Conservation (phyloP, 2,329 filamentous ascomycete genomes). For the Exophiala sideris region DNA sequence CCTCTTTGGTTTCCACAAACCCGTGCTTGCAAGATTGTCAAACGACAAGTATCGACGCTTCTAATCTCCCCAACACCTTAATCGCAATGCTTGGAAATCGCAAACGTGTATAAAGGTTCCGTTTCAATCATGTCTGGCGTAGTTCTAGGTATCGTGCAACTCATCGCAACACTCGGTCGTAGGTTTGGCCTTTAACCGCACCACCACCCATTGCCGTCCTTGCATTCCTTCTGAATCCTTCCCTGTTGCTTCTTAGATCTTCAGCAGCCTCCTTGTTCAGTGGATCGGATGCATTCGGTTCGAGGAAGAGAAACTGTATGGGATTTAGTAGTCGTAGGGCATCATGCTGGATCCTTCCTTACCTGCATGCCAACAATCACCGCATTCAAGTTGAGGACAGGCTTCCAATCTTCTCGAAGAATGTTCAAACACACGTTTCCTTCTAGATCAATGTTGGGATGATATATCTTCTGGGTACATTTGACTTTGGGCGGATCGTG, state of each 20-base stretch:
- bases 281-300: constrained; percentile 96
- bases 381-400: constrained; percentile 91
- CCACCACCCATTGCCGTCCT: constrained; percentile 79
- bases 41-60: not conserved
- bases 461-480: constrained; percentile 97
- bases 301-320: constrained; percentile 84
- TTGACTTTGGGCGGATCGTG: constrained; percentile 97
- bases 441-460: constrained; percentile 96
- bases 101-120: constrained; percentile 1
- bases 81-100: constrained; percentile 6
- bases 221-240: constrained; percentile 89
- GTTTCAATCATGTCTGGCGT: constrained; percentile 8
- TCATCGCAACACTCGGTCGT: constrained; percentile 63
- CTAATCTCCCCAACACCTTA: constrained; percentile 1
- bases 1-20: not conserved
- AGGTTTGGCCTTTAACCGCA: constrained; percentile 65
- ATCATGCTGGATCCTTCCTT: constrained; percentile 17
- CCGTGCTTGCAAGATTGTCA: not conserved
- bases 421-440: constrained; percentile 99
- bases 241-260: constrained; percentile 79
- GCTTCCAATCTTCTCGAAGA: constrained; percentile 97
- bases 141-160: not conserved
- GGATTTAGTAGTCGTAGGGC: not conserved
- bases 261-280: constrained; percentile 97
- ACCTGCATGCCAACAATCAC: constrained; percentile 92